phyloP scores from a whole-genome alignment of 139 green algal species.

The Bryopsis sp. region DNA sequence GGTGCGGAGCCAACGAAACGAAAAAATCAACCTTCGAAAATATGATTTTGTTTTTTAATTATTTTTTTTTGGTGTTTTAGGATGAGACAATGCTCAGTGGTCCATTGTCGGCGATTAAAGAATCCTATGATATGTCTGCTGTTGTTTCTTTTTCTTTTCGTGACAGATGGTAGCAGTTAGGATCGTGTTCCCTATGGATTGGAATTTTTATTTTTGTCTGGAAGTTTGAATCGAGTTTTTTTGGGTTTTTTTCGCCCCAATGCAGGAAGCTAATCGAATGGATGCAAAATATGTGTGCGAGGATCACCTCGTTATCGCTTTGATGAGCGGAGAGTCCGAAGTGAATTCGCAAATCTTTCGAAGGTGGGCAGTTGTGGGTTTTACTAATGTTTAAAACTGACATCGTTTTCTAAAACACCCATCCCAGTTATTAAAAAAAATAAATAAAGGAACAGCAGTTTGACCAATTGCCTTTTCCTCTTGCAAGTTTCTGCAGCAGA shows the following conservation, averaged over 20 bases:
- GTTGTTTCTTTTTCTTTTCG: not conserved
- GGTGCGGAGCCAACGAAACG: not conserved
- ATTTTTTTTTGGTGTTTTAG: not conserved
- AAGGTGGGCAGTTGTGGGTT: not conserved
- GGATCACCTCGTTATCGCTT: slow-evolving; percentile 13
- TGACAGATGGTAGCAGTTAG: not conserved
- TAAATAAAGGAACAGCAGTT: not conserved
- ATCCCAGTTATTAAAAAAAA: not conserved
- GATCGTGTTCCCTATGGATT: not conserved
- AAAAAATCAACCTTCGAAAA: not conserved
- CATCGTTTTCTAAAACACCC: not conserved
- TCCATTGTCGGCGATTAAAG: not conserved
- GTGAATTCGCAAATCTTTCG: not conserved
- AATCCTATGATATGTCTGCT: not conserved
- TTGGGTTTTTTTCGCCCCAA: not conserved
- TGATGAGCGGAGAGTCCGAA: slow-evolving; percentile 9
- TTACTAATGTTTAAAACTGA: not conserved
- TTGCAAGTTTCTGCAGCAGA: not conserved
- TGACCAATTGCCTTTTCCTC: not conserved
- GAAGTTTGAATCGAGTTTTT: not conserved
- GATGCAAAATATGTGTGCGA: slow-evolving; percentile 7
- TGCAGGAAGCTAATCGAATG: slow-evolving; percentile 8
- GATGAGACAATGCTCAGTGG: not conserved
- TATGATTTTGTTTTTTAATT: not conserved
- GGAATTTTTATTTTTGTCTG: not conserved